phyloP scores from a whole-genome alignment of 2,329 filamentous ascomycete genomes.

The Niveomyces coronatus region DNA sequence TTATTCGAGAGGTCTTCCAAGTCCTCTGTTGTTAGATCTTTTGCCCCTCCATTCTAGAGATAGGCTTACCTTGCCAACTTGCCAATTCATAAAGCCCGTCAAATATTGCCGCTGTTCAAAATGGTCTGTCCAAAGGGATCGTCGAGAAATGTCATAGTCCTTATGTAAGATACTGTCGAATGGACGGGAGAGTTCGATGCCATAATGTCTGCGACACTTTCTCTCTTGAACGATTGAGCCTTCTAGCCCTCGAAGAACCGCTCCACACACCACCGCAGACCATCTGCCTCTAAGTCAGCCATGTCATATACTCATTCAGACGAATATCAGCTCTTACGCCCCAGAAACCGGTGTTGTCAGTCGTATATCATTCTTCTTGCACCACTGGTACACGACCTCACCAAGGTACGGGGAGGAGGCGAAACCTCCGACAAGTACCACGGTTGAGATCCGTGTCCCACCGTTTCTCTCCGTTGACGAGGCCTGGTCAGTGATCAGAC shows the following conservation, averaged over 20 bases:
- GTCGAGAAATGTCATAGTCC: background rate
- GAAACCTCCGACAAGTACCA: slow-evolving; percentile 1
- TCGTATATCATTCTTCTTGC: background rate
- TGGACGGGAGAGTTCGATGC: background rate
- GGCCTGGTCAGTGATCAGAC: background rate
- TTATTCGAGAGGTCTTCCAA: no score
- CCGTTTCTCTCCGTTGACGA: background rate
- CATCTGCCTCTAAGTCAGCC: slow-evolving; percentile 2
- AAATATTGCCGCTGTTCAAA: background rate
- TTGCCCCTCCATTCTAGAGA: background rate
- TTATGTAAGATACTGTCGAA: fast-evolving
- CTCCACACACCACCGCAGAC: slow-evolving; percentile 10
- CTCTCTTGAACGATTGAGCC: slow-evolving; percentile 9
- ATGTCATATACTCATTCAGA: no score
- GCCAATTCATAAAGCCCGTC: background rate
- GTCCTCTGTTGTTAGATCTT: no score
- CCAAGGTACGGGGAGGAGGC: background rate
- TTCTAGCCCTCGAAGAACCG: slow-evolving; percentile 9
- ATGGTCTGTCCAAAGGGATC: fast-evolving
- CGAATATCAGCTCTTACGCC: no score
- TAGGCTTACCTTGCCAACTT: background rate
- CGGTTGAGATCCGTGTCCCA: background rate
- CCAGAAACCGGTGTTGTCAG: background rate
- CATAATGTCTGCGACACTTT: slow-evolving; percentile 11
- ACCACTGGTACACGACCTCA: background rate